Evolutionary conservation across 164 flowering plant genomes (phyloP).

Genomic region (Santalum album): DNA sequence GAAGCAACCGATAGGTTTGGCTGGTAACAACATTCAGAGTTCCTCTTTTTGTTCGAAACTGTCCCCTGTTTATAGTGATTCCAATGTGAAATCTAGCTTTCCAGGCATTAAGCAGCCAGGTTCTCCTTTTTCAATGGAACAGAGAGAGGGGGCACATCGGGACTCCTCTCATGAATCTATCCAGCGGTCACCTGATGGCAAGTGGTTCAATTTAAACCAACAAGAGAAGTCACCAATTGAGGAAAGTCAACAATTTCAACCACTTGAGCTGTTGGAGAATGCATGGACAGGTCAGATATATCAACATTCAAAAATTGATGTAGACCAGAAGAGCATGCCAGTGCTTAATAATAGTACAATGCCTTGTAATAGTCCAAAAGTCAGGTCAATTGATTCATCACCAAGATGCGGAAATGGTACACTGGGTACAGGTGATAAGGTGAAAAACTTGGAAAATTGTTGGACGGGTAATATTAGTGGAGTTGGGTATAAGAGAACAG

Average conservation of each 20-base stretch:
- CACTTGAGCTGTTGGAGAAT: slow-evolving; percentile 25
- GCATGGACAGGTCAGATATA: slow-evolving; percentile 27
- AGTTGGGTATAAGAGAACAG: slow-evolving; percentile 15
- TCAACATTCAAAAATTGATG: slow-evolving; percentile 26
- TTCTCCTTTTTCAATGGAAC: slow-evolving; percentile 19
- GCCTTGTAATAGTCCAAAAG: slow-evolving; percentile 14
- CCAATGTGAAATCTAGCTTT: slow-evolving; percentile 24
- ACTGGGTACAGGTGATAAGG: slow-evolving; percentile 6
- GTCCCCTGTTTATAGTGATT: slow-evolving; percentile 19
- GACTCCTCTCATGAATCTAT: slow-evolving; percentile 25
- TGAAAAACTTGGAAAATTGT: slow-evolving; percentile 8
- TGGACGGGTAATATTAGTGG: slow-evolving; percentile 19
- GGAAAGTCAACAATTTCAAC: slow-evolving; percentile 27
- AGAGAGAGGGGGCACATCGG: slow-evolving; percentile 19
- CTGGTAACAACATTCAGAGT: slow-evolving; percentile 33
- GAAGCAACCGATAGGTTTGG: slow-evolving; percentile 36
- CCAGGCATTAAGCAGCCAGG: slow-evolving; percentile 31
- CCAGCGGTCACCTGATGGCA: slow-evolving; percentile 26
- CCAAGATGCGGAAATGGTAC: slow-evolving; percentile 13
- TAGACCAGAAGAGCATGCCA: slow-evolving; percentile 17
- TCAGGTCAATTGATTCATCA: slow-evolving; percentile 16
- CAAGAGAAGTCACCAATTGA: slow-evolving; percentile 29
- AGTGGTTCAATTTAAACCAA: slow-evolving; percentile 28
- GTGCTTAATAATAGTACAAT: slow-evolving; percentile 17
- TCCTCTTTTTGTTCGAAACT: slow-evolving; percentile 39